These are phyloP conservation scores for Pichia scutulata DNA, from an alignment of 805 yeast genomes.

Conservation along the genomic window DNA sequence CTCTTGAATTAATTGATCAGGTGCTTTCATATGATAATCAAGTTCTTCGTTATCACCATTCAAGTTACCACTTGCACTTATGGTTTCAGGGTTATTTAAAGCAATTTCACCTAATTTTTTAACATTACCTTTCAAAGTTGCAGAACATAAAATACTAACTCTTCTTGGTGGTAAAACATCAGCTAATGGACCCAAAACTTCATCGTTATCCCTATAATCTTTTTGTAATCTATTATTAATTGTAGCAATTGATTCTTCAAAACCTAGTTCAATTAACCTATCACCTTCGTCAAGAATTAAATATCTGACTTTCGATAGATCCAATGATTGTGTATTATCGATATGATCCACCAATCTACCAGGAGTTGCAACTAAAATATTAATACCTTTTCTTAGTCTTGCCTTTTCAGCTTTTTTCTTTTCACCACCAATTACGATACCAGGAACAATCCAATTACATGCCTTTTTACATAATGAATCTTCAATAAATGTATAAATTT, in stretches of 20 bases:
- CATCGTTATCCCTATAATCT: slow-evolving; percentile 31
- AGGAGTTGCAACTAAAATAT: slow-evolving; percentile 94
- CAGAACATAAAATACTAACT: slow-evolving; percentile 83
- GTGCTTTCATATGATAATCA: slow-evolving; percentile 45
- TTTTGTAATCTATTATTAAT: slow-evolving; percentile 56
- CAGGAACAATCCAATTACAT: slow-evolving; percentile 87
- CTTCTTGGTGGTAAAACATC: slow-evolving; percentile 47
- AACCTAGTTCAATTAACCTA: slow-evolving; percentile 89
- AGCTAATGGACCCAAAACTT: slow-evolving; percentile 32
- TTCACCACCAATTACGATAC: slow-evolving; percentile 96
- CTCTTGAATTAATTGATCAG: slow-evolving; percentile 83
- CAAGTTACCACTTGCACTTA: slow-evolving; percentile 24
- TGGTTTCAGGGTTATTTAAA: slow-evolving; percentile 62
- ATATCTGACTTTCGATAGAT: slow-evolving; percentile 69
- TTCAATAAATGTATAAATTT: slow-evolving; percentile 77
- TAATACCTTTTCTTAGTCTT: slow-evolving; percentile 89
- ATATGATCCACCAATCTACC: slow-evolving; percentile 94
- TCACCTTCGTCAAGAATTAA: slow-evolving; percentile 97
- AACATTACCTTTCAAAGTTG: slow-evolving; percentile 80
- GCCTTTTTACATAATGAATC: slow-evolving; percentile 48
- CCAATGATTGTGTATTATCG: slow-evolving; percentile 75
- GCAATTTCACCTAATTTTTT: slow-evolving; percentile 74
- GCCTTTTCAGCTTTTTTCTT: slow-evolving; percentile 97
- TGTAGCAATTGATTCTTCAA: slow-evolving; percentile 83
- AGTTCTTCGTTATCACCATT: slow-evolving; percentile 13